Conservation (phyloP, 345 rosid genomes). For the Laguncularia racemosa region DNA sequence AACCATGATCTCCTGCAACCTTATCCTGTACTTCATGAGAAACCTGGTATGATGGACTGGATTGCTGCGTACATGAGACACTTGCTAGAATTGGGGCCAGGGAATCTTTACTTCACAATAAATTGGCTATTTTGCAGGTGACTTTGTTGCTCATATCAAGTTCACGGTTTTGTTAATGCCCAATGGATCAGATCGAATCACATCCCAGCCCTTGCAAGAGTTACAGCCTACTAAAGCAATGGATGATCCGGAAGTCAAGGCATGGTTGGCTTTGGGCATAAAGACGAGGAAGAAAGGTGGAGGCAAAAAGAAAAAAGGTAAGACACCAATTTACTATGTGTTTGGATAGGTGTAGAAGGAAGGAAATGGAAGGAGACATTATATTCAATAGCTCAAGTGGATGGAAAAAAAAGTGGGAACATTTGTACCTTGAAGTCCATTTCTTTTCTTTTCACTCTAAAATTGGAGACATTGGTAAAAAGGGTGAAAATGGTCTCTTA, state of each 20-base stretch:
- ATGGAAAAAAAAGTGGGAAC: no score
- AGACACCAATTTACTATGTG: no score
- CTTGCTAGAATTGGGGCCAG: no score
- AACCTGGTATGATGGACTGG: slow-evolving; percentile 47
- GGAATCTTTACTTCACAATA: background rate
- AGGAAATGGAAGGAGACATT: no score
- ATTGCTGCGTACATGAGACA: no score
- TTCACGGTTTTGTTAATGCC: slow-evolving; percentile 95
- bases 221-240: slow-evolving; percentile 60
- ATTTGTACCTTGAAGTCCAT: no score
- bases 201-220: slow-evolving; percentile 74
- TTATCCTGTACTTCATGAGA: slow-evolving; percentile 95
- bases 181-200: slow-evolving; percentile 88
- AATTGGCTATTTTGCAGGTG: slow-evolving; percentile 43
- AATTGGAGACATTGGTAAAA: no score
- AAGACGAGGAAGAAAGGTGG: slow-evolving; percentile 96
- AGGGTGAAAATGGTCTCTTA: no score
- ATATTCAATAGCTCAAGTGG: no score
- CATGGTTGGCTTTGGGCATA: slow-evolving; percentile 87
- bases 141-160: slow-evolving; percentile 80
- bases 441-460: no score
- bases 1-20: slow-evolving; percentile 94
- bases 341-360: no score
- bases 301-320: slow-evolving; percentile 95
- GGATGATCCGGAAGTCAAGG: slow-evolving; percentile 92